Percentiles rank a stretch among this genome's conserved stretches.
Conservation (phyloP, 352 stramenopile genomes). For the Globisporangium heterothallicum region DNA sequence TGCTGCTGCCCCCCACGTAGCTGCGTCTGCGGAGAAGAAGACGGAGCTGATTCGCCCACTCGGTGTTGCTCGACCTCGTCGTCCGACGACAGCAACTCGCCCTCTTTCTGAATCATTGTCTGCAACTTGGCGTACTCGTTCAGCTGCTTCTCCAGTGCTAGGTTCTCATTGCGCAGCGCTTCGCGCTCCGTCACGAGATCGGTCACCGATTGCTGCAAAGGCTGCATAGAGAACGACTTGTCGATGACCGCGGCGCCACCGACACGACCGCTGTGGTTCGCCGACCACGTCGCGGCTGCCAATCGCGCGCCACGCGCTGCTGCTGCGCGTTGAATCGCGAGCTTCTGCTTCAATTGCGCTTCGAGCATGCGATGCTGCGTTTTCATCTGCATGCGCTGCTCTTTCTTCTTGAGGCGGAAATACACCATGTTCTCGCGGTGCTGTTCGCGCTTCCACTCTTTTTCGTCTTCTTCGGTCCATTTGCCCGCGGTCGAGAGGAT, state of each 20-base stretch:
- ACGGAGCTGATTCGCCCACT: no score
- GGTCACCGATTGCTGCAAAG: conserved; percentile 11
- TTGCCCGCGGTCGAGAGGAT: conserved; percentile 33
- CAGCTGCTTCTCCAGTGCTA: conserved; percentile 7
- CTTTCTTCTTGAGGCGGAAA: conserved; percentile 48
- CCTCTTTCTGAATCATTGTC: conserved; percentile 13
- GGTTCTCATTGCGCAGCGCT: conserved; percentile 10
- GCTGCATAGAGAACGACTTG: conserved; percentile 9
- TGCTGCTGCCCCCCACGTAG: background rate
- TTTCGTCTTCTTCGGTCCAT: conserved; percentile 44
- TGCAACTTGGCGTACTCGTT: conserved; percentile 11
- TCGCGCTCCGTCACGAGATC: conserved; percentile 33
- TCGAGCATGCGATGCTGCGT: conserved; percentile 32
- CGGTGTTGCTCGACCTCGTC: background rate
- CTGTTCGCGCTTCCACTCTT: conserved; percentile 43
- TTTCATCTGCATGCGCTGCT: conserved; percentile 32
- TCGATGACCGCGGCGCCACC: background rate
- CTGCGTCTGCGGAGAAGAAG: no score
- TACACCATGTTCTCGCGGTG: conserved; percentile 49
- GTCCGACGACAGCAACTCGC: conserved; percentile 8
- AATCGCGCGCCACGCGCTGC: conserved; percentile 13
- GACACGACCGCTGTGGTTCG: background rate
- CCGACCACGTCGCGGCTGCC: background rate
- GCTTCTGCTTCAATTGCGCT: conserved; percentile 26
- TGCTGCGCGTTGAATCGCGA: conserved; percentile 26